Evolutionary conservation across 352 stramenopile species (phyloP).

Genomic region (Salisapilia sapeloensis): DNA sequence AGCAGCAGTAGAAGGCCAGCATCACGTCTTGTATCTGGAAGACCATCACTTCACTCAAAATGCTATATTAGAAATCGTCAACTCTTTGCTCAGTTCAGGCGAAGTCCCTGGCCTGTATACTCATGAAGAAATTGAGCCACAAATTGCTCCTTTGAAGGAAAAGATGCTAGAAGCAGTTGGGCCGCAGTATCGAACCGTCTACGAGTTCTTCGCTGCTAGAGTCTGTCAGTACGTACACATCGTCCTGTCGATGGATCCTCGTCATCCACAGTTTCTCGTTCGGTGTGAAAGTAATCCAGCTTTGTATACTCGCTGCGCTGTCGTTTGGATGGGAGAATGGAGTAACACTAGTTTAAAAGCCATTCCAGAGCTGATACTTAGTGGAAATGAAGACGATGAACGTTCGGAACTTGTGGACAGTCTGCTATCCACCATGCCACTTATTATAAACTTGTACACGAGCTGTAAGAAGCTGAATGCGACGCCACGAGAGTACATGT

Average conservation of each 20-base stretch:
- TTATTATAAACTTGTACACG: constrained; percentile 43
- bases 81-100: constrained; percentile 82
- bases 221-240: constrained; percentile 85
- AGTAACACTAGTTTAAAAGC: constrained; percentile 41
- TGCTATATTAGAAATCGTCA: constrained; percentile 84
- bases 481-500: constrained; percentile 73
- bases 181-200: constrained; percentile 70
- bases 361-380: constrained; percentile 57
- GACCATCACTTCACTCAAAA: constrained; percentile 86
- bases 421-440: constrained; percentile 25
- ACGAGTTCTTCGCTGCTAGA: constrained; percentile 87
- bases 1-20: constrained; percentile 61
- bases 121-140: constrained; percentile 86
- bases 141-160: constrained; percentile 82
- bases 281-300: constrained; percentile 89
- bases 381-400: constrained; percentile 8
- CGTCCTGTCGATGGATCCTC: constrained; percentile 53
- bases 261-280: constrained; percentile 56
- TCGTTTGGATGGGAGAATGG: constrained; percentile 92
- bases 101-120: constrained; percentile 89
- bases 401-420: constrained; percentile 38
- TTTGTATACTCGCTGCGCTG: constrained; percentile 82
- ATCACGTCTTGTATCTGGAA: constrained; percentile 85
- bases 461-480: constrained; percentile 51
- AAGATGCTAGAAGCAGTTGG: constrained; percentile 77